Percentiles rank a stretch among this genome's conserved stretches.
Conservation (phyloP, 164 flowering plant species). For the Akebia trifoliata region DNA sequence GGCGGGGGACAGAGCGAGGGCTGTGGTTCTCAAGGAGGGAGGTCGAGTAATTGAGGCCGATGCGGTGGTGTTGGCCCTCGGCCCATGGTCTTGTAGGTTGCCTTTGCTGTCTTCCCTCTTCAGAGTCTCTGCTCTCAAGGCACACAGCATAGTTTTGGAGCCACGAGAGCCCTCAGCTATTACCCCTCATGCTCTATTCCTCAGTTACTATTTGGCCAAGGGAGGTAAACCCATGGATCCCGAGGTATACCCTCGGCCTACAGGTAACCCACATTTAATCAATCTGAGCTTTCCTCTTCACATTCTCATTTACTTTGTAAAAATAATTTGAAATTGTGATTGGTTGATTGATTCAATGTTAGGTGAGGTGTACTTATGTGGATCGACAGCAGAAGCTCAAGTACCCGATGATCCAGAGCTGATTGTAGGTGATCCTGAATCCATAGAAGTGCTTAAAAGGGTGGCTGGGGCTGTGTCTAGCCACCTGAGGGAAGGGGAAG, state of each 20-base stretch:
- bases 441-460: constrained; percentile 56
- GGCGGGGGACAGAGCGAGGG: constrained; percentile 42
- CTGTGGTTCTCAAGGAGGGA: constrained; percentile 47
- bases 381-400: constrained; percentile 66
- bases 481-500: constrained; percentile 58
- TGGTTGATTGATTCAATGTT: too few relatives aligned
- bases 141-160: constrained; percentile 79
- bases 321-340: neutral
- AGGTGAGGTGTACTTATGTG: constrained; percentile 93
- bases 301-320: neutral
- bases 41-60: constrained; percentile 49
- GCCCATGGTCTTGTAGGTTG: constrained; percentile 78
- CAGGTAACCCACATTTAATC: constrained; percentile 36
- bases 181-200: constrained; percentile 78
- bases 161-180: constrained; percentile 57
- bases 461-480: constrained; percentile 78
- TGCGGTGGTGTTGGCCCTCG: constrained; percentile 78
- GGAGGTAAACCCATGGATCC: constrained; percentile 69
- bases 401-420: constrained; percentile 82
- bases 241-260: constrained; percentile 85
- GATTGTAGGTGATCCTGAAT: constrained; percentile 46
- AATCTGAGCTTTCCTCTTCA: constrained; percentile 22
- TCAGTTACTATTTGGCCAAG: constrained; percentile 43
- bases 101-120: constrained; percentile 47
- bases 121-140: constrained; percentile 68